Conservation (phyloP, 768 basidiomycete genomes). For the Leccinum pellstonianum region DNA sequence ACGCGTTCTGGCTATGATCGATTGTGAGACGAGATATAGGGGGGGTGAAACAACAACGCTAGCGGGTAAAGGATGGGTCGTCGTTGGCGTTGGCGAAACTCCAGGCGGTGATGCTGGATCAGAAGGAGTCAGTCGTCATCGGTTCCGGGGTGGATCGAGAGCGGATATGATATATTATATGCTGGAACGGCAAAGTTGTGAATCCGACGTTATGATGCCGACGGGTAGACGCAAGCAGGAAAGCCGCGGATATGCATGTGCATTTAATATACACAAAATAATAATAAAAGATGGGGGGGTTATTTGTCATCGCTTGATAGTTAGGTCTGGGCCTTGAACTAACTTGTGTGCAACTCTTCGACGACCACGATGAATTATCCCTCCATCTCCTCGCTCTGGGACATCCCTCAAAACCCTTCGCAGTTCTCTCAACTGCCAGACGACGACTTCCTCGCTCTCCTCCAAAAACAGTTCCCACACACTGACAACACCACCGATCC, state of each 20-base stretch:
- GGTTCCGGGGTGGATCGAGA: neutral
- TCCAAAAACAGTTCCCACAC: conserved; percentile 71
- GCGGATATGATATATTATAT: neutral
- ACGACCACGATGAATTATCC: conserved; percentile 34
- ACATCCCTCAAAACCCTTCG: conserved; percentile 54
- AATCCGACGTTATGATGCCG: conserved; percentile 5
- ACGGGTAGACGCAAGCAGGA: conserved; percentile 10
- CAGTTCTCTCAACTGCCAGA: conserved; percentile 64
- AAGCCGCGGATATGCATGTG: conserved; percentile 4
- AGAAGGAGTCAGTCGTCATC: neutral
- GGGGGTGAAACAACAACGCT: neutral
- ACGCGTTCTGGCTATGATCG: too few species aligned
- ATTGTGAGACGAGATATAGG: neutral
- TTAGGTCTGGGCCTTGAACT: neutral
- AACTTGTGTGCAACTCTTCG: neutral
- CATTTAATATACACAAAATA: conserved; percentile 10
- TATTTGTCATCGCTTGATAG: conserved; percentile 8
- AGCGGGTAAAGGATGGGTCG: neutral
- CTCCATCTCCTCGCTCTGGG: conserved; percentile 59
- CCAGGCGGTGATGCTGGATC: neutral
- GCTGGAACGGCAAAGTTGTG: neutral
- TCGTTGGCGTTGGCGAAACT: neutral
- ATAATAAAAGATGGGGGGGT: neutral
- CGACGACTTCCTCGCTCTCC: conserved; percentile 73
- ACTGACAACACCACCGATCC: conserved; percentile 35